Percentiles rank a stretch among this genome's conserved stretches.
phyloP scores from a whole-genome alignment of 345 rosid genomes.

The Syzygium aromaticum region DNA sequence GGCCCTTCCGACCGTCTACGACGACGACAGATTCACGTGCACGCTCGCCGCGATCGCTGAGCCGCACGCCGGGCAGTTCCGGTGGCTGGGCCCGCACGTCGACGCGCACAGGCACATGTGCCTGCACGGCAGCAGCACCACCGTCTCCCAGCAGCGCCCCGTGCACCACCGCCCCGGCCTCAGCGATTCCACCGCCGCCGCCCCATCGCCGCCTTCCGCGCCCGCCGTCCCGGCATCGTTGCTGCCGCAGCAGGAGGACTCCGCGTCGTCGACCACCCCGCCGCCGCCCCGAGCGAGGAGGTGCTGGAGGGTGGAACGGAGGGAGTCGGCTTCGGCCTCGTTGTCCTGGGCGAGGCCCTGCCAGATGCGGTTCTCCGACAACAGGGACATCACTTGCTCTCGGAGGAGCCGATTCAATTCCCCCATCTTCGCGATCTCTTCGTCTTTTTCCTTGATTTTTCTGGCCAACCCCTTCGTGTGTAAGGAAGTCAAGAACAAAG shows the following conservation, averaged over 20 bases:
- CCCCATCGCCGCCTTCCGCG: neutral
- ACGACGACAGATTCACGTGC: slow-evolving; percentile 7
- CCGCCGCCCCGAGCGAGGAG: slow-evolving; percentile 36
- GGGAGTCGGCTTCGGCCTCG: slow-evolving; percentile 59
- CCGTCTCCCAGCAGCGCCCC: no score
- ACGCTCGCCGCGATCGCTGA: no score
- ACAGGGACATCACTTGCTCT: slow-evolving; percentile 39
- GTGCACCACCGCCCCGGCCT: no score
- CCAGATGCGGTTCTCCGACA: slow-evolving; percentile 55
- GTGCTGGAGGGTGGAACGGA: slow-evolving; percentile 45
- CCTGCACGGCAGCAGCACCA: no score
- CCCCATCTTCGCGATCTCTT: slow-evolving; percentile 35
- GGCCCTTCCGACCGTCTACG: neutral
- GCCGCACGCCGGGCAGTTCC: no score
- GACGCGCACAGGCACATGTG: no score
- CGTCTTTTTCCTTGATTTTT: slow-evolving; percentile 47
- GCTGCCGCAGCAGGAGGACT: slow-evolving; percentile 61
- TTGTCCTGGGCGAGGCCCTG: slow-evolving; percentile 54
- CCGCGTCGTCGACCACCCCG: slow-evolving; percentile 28
- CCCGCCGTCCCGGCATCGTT: slow-evolving; percentile 5
- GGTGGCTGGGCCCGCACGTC: no score
- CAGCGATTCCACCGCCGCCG: neutral
- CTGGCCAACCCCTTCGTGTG: slow-evolving; percentile 36
- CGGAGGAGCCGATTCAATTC: slow-evolving; percentile 50
- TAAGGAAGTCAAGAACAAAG: neutral